Conservation (phyloP, 2,329 filamentous ascomycete species). For the Diaporthe australafricana region DNA sequence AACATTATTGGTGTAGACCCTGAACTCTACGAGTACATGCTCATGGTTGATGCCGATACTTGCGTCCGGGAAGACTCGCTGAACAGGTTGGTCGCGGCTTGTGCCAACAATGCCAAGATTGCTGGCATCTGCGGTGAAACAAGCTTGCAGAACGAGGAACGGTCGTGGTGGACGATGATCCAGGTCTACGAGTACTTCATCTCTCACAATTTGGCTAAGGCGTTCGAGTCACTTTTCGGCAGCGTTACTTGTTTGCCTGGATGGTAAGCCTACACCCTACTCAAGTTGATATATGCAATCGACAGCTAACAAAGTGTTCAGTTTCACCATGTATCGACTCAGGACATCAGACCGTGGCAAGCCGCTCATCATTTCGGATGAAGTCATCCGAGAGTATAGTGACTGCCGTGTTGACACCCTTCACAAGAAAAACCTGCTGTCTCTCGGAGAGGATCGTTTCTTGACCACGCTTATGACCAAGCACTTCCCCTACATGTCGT, state of each 20-base stretch:
- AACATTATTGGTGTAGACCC: conserved; percentile 99
- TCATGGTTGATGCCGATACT: conserved; percentile 99
- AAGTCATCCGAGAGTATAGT: conserved; percentile 87
- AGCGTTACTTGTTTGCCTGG: conserved; percentile 98
- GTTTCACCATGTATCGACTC: conserved; percentile 99
- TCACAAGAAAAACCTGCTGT: conserved; percentile 95
- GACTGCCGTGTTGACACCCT: conserved; percentile 92
- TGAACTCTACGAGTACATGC: conserved; percentile 94
- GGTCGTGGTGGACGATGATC: conserved; percentile 99
- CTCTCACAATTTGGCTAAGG: conserved; percentile 95
- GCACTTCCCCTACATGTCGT: conserved; percentile 94
- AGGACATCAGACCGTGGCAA: conserved; percentile 94
- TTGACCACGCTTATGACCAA: conserved; percentile 98
- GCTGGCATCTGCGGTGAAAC: conserved; percentile 98
- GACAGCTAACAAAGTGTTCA: conserved; percentile 58
- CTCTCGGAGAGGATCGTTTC: conserved; percentile 96
- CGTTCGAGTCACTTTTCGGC: conserved; percentile 97
- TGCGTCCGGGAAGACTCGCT: conserved; percentile 91
- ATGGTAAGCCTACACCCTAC: conserved; percentile 75
- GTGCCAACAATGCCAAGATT: conserved; percentile 94
- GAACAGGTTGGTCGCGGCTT: conserved; percentile 91
- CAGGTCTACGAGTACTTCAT: conserved; percentile 99
- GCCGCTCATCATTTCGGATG: conserved; percentile 92
- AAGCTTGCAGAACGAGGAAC: conserved; percentile 93
- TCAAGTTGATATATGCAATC: conserved; percentile 15